phyloP scores from a whole-genome alignment of 2,329 filamentous ascomycete species.

The Chrysosphaeria jannelii region DNA sequence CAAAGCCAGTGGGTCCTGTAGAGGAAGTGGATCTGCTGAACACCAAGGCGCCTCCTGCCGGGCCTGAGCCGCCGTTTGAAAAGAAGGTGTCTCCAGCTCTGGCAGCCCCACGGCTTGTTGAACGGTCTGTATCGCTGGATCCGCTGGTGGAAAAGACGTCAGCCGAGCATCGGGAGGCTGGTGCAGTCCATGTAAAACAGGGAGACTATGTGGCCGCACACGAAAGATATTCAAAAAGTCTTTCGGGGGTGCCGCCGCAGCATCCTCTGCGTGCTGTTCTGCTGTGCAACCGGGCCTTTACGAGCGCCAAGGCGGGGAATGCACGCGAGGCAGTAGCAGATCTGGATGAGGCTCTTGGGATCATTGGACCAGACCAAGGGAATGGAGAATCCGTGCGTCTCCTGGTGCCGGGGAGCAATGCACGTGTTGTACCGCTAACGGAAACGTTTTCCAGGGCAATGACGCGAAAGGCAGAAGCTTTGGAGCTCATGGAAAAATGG shows the following conservation, averaged over 20 bases:
- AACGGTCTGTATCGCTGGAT: too few relatives aligned
- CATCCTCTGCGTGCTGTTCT: conserved; percentile 76
- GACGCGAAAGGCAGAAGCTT: conserved; percentile 77
- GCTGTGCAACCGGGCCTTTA: conserved; percentile 71
- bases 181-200: conserved; percentile 72
- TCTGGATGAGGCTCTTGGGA: conserved; percentile 45
- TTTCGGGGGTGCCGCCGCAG: conserved; percentile 39
- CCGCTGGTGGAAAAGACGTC: conserved; percentile 43
- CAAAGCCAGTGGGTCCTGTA: too few relatives aligned
- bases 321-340: conserved; percentile 67
- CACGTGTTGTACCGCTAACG: conserved; percentile 84
- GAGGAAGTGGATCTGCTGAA: too few relatives aligned
- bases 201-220: conserved; percentile 80
- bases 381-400: conserved; percentile 54
- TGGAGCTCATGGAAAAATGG: conserved; percentile 93
- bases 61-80: too few relatives aligned
- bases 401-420: too few relatives aligned
- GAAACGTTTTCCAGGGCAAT: too few relatives aligned
- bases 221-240: conserved; percentile 46
- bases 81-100: too few relatives aligned
- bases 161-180: conserved; percentile 46
- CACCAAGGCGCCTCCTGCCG: too few relatives aligned
- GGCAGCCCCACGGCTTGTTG: too few relatives aligned
- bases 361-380: conserved; percentile 56
- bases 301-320: conserved; percentile 70